These are phyloP conservation scores for Volutella citrinella DNA, from an alignment of 2,329 filamentous ascomycete genomes.

Conservation along the genomic window DNA sequence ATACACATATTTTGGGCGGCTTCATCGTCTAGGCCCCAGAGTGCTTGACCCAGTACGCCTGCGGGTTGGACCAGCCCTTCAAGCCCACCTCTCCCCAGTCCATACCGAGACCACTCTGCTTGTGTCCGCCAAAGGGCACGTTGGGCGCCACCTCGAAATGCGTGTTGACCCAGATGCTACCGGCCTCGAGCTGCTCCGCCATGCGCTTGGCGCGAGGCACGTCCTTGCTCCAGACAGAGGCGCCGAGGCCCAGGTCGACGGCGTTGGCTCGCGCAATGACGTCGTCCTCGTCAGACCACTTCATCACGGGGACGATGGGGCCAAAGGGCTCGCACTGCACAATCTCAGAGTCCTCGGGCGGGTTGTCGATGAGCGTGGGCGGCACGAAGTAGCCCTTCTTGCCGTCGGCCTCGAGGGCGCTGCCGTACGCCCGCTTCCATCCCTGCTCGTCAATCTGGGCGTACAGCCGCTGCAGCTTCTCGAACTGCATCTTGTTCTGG, in stretches of 20 bases:
- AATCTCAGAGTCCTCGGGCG: conserved; percentile 53
- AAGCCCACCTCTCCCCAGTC: conserved; percentile 37
- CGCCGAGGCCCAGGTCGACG: conserved; percentile 50
- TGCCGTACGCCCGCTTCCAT: conserved; percentile 38
- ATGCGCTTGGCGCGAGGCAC: conserved; percentile 47
- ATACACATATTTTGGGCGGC: too few relatives aligned
- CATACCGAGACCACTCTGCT: conserved; percentile 48
- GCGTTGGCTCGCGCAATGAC: conserved; percentile 55
- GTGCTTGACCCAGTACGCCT: not conserved
- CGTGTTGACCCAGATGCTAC: conserved; percentile 59
- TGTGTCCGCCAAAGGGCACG: conserved; percentile 48
- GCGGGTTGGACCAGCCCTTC: conserved; percentile 3
- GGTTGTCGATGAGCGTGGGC: conserved; percentile 60
- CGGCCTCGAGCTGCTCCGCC: conserved; percentile 52
- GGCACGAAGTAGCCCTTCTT: conserved; percentile 52
- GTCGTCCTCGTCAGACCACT: conserved; percentile 59
- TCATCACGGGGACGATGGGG: conserved; percentile 62
- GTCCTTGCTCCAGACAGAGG: conserved; percentile 57
- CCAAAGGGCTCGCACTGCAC: conserved; percentile 52
- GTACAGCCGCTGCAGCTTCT: conserved; percentile 41
- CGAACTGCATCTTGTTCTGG: conserved; percentile 59
- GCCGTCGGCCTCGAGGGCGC: conserved; percentile 8
- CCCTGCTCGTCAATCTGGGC: conserved; percentile 41
- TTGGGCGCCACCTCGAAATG: conserved; percentile 37
- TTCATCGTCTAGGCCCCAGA: not conserved